Conservation (phyloP, 2,329 filamentous ascomycete species). For the Aspergillus fischeri region DNA sequence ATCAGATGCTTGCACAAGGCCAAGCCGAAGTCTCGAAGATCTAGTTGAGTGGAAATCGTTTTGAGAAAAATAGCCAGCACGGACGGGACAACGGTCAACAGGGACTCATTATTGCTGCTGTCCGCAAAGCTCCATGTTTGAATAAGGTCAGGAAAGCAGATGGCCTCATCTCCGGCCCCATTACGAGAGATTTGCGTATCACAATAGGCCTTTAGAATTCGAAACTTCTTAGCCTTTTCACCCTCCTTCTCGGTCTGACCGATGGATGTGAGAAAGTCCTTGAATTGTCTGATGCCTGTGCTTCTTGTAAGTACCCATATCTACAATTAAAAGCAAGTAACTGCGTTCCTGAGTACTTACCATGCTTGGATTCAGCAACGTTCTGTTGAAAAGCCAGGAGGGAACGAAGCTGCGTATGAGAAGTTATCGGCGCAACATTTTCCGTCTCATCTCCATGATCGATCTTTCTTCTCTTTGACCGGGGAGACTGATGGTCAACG, state of each 20-base stretch:
- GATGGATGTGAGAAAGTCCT: slow-evolving; percentile 41
- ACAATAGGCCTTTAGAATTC: slow-evolving; percentile 44
- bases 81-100: slow-evolving; percentile 76
- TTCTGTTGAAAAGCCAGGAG: slow-evolving; percentile 70
- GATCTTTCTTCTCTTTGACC: slow-evolving; percentile 40
- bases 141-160: slow-evolving; percentile 74
- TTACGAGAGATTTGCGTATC: slow-evolving; percentile 51
- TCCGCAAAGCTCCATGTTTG: slow-evolving; percentile 84
- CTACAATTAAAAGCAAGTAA: background rate
- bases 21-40: slow-evolving; percentile 70
- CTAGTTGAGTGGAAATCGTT: slow-evolving; percentile 67
- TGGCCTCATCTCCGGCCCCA: slow-evolving; percentile 50
- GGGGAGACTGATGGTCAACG: slow-evolving; percentile 29
- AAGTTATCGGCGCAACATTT: slow-evolving; percentile 28
- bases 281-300: slow-evolving; percentile 42
- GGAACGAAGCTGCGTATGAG: slow-evolving; percentile 63
- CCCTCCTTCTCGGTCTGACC: slow-evolving; percentile 30
- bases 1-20: slow-evolving; percentile 77
- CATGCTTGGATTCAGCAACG: slow-evolving; percentile 54
- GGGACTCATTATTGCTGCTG: slow-evolving; percentile 71
- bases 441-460: slow-evolving; percentile 20
- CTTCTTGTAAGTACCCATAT: background rate
- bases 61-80: slow-evolving; percentile 78
- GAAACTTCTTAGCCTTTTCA: slow-evolving; percentile 38
- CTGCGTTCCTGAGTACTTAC: slow-evolving; percentile 45